Base-by-base conservation (phyloP, 2,329 filamentous ascomycete species). In the Cyclaneusma minus region DNA sequence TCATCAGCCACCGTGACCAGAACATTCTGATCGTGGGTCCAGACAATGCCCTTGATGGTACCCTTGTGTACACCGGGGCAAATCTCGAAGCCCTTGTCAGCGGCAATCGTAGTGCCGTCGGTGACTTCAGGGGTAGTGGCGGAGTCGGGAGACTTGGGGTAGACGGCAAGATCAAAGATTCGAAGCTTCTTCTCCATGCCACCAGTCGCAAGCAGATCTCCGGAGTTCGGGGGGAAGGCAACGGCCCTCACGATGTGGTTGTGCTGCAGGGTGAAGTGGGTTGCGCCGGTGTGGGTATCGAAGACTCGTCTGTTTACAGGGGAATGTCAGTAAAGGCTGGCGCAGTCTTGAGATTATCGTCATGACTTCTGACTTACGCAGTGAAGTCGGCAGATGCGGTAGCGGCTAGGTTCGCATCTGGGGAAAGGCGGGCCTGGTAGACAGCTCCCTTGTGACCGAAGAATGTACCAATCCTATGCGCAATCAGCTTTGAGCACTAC, bases 381-480 rank as follows among this genome's bases (percentile, higher is more conserved):
- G 83, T 89, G 51, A 98, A 98, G 51, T 98, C 89, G 26, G 89
- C 89, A 25, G 85, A 91, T 24, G 82, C 89, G 17, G 91, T 95
- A 7, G 85, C 89, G 30, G 89, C 87, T 24, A 84, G 75, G 14
- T 71, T 73, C 21, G 84, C 82, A 55, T 95, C 84, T 12, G 81
- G 74, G 28, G 84, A 93, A 18, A 98, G 64, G 41, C 85, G 72
- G 28, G 85, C 82, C 57, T 94, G 85, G 84, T 89, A 98, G 33
- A 95, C 87, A 19, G 89, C 89, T 35, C 89, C 89, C 56, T 98
- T 95, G 60, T 98, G 89, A 21, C 89, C 89, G 43, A 98, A 77
- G 49, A 95, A 95, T 19, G 89, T 95, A 25, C 89, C 89, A 41
- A 95, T 95, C 81, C 67, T 70, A 31, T 8, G 19, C 20, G 21